These are phyloP conservation scores for Omphalea diandra DNA, from an alignment of 441 rosid species.

Conservation along the genomic window DNA sequence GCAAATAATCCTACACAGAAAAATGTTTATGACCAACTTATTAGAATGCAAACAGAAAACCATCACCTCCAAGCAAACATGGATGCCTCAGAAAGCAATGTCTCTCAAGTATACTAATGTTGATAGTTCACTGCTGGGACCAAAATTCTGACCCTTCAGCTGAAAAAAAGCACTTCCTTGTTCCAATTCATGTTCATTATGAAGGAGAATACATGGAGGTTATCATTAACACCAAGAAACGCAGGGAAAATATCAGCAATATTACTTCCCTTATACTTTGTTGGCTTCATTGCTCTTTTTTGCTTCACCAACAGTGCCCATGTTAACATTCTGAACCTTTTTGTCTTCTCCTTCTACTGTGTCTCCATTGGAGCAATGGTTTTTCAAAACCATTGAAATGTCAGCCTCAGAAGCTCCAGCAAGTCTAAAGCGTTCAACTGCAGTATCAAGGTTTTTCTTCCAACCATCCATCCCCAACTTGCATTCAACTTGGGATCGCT, in stretches of 20 bases:
- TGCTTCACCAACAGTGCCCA: constrained; percentile 22
- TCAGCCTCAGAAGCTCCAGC: constrained; percentile 94
- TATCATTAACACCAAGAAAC: constrained; percentile 4
- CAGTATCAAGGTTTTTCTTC: constrained; percentile 73
- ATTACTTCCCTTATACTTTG: constrained; percentile 29
- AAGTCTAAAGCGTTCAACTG: constrained; percentile 80
- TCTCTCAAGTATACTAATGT: constrained; percentile 17
- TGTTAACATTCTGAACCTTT: constrained; percentile 32
- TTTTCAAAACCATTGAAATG: constrained; percentile 69
- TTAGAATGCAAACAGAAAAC: constrained; percentile 20
- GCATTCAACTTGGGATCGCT: constrained; percentile 94
- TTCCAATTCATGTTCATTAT: constrained; percentile 12
- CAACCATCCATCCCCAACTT: constrained; percentile 70
- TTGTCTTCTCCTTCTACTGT: constrained; percentile 42
- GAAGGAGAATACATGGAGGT: neutral
- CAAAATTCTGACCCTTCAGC: constrained; percentile 22
- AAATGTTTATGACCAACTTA: constrained; percentile 17
- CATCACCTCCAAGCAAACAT: constrained; percentile 23
- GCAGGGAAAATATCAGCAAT: neutral
- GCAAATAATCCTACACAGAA: neutral
- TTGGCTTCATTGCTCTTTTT: constrained; percentile 24
- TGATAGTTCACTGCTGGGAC: constrained; percentile 5
- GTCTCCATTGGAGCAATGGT: constrained; percentile 67
- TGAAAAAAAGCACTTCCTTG: constrained; percentile 17
- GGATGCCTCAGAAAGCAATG: constrained; percentile 23